phyloP scores from a whole-genome alignment of 805 yeast genomes.

The Yamadazyma takamatsuzukensis region DNA sequence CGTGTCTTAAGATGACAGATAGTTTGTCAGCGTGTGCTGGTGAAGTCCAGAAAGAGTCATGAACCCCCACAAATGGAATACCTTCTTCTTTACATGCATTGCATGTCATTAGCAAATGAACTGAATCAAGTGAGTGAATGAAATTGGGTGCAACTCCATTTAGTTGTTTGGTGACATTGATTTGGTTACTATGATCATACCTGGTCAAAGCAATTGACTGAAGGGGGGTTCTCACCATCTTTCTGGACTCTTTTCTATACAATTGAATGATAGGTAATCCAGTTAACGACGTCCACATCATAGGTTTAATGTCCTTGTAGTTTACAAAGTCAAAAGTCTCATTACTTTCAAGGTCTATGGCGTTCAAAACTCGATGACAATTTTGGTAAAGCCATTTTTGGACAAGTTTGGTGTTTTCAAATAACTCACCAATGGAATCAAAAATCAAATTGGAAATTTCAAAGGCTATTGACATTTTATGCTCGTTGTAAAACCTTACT shows the following conservation, averaged over 20 bases:
- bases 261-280: slow-evolving; percentile 41
- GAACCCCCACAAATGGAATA: slow-evolving; percentile 36
- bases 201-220: slow-evolving; percentile 12
- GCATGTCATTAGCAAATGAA: slow-evolving; percentile 36
- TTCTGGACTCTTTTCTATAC: slow-evolving; percentile 19
- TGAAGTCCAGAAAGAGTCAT: slow-evolving; percentile 44
- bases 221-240: slow-evolving; percentile 17
- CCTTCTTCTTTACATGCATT: slow-evolving; percentile 15
- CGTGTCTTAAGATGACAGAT: slow-evolving; percentile 24
- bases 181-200: not conserved
- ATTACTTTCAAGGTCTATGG: slow-evolving; percentile 12
- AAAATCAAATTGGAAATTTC: slow-evolving; percentile 21
- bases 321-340: slow-evolving; percentile 16
- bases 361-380: slow-evolving; percentile 25
- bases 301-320: slow-evolving; percentile 23
- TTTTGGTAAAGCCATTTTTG: slow-evolving; percentile 35
- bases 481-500: slow-evolving; percentile 3
- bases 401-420: slow-evolving; percentile 28
- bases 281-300: slow-evolving; percentile 40
- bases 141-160: slow-evolving; percentile 42
- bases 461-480: slow-evolving; percentile 4
- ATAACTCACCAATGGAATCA: slow-evolving; percentile 25
- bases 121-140: slow-evolving; percentile 40
- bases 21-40: slow-evolving; percentile 27
- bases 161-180: slow-evolving; percentile 21